phyloP scores from a whole-genome alignment of 2,329 filamentous ascomycete genomes.

The Nemania diffusa region DNA sequence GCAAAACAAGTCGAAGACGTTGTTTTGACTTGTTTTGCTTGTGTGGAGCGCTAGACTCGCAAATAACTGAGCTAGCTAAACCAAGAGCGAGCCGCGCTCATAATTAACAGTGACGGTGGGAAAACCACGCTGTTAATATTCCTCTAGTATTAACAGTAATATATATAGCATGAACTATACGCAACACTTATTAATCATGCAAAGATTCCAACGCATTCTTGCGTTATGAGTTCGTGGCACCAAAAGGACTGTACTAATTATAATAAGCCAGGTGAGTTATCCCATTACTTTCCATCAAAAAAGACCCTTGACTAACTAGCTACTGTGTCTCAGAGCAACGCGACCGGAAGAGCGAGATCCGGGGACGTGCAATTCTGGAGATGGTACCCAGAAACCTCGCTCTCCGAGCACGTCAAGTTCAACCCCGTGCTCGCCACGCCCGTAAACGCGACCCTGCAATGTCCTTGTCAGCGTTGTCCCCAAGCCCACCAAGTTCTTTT shows the following conservation, averaged over 20 bases:
- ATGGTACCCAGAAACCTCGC: slow-evolving; percentile 42
- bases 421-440: slow-evolving; percentile 38
- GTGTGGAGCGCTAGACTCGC: no score
- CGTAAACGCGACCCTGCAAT: slow-evolving; percentile 41
- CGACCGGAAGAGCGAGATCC: slow-evolving; percentile 37
- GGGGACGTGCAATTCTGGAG: slow-evolving; percentile 43
- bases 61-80: no score
- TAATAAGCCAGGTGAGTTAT: background rate
- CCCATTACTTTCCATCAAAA: background rate
- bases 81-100: no score
- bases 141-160: no score
- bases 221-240: background rate
- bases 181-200: no score
- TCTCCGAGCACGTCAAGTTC: slow-evolving; percentile 37
- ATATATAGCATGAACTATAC: no score
- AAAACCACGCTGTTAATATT: no score
- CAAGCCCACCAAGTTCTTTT: background rate
- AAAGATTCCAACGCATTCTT: background rate
- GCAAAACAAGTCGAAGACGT: no score
- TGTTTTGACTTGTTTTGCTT: no score
- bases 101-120: no score
- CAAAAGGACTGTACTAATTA: background rate
- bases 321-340: slow-evolving; percentile 30
- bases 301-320: background rate
- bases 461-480: background rate